Evolutionary conservation across 2,329 filamentous ascomycete genomes (phyloP).

Genomic region (Cladosporium oxysporum): DNA sequence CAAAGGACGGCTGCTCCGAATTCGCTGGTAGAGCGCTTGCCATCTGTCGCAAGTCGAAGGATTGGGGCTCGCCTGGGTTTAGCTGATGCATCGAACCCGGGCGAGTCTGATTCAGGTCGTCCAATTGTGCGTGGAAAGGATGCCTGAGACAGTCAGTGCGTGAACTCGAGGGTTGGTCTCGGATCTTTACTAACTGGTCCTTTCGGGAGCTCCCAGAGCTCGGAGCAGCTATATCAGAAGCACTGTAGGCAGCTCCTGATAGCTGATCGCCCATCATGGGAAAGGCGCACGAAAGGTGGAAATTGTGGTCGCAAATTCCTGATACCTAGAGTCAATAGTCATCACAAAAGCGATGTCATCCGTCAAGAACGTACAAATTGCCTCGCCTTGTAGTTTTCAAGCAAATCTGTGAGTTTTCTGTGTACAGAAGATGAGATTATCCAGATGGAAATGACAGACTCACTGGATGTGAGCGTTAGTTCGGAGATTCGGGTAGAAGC

Average conservation of each 20-base stretch:
- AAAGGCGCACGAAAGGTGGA: background rate
- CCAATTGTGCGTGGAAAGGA: slow-evolving; percentile 24
- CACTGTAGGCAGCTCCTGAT: background rate
- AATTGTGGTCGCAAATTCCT: background rate
- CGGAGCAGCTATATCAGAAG: background rate
- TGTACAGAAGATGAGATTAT: background rate
- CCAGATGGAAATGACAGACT: background rate
- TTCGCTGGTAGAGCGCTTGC: slow-evolving; percentile 20
- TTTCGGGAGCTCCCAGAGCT: background rate
- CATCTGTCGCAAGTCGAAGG: slow-evolving; percentile 25
- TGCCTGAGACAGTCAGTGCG: slow-evolving; percentile 12
- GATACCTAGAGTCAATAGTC: background rate
- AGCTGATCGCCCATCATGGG: slow-evolving; percentile 10
- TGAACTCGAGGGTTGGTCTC: background rate
- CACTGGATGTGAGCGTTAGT: slow-evolving; percentile 2
- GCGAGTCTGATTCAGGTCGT: slow-evolving; percentile 17
- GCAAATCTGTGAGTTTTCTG: background rate
- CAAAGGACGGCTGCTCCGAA: background rate
- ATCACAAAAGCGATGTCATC: background rate
- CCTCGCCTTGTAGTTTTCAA: background rate
- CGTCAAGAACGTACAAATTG: background rate
- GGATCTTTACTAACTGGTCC: slow-evolving; percentile 5
- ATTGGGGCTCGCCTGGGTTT: background rate
- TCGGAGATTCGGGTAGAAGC: background rate
- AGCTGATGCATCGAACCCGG: background rate